Percentiles rank a stretch among this genome's conserved stretches.
Conservation (phyloP, 495 filamentous ascomycete genomes). For the Aspergillus indologenus region DNA sequence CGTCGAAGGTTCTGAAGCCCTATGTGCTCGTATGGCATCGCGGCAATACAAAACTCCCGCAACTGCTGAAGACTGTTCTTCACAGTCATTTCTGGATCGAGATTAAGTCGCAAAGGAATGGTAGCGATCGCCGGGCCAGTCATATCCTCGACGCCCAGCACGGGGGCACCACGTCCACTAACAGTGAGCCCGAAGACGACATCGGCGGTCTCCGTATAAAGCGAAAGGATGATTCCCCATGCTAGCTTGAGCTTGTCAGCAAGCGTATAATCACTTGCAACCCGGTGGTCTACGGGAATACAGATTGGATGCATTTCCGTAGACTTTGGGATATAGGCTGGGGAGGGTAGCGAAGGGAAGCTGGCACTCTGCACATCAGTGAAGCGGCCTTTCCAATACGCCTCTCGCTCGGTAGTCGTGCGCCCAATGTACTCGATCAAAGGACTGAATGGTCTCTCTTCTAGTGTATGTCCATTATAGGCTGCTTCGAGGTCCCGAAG, state of each 20-base stretch:
- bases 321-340: constrained; percentile 4
- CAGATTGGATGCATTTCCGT: background rate
- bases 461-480: constrained; percentile 10
- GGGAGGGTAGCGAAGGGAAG: constrained; percentile 10
- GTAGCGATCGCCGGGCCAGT: constrained; percentile 5
- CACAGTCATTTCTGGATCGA: background rate
- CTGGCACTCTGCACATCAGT: constrained; percentile 7
- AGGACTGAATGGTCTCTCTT: constrained; percentile 14
- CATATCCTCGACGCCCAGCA: constrained; percentile 10
- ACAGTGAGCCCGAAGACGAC: constrained; percentile 8
- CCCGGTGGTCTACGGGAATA: background rate
- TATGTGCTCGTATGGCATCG: constrained; percentile 36
- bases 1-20: constrained; percentile 42
- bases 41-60: constrained; percentile 26
- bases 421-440: constrained; percentile 17
- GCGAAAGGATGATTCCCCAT: constrained; percentile 6
- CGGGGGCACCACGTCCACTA: constrained; percentile 7
- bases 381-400: constrained; percentile 12
- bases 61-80: constrained; percentile 12
- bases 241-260: constrained; percentile 8
- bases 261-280: background rate
- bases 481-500: constrained; percentile 14
- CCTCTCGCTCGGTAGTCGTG: background rate
- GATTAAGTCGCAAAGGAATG: constrained; percentile 3
- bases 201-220: constrained; percentile 7